These are phyloP conservation scores for Meyerozyma carpophila DNA, from an alignment of 1,139 yeast genomes.

Conservation along the genomic window DNA sequence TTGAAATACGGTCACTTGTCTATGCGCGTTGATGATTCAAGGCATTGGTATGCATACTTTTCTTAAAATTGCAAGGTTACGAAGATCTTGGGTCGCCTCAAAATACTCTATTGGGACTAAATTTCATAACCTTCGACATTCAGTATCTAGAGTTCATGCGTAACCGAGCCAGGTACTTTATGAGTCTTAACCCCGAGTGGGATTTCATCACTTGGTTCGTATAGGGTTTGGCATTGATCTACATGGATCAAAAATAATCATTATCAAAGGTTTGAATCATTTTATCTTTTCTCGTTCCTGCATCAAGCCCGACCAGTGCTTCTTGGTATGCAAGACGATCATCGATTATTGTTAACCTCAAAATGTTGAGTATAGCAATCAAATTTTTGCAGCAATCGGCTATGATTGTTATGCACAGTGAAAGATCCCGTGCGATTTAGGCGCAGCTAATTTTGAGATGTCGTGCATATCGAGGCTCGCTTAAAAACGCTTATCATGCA, in stretches of 20 bases:
- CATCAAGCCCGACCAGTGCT: too few relatives aligned
- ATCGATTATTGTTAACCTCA: too few relatives aligned
- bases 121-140: background rate
- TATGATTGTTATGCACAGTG: background rate
- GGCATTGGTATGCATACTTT: background rate
- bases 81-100: background rate
- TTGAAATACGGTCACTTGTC: background rate
- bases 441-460: background rate
- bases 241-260: too few relatives aligned
- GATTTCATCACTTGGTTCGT: too few relatives aligned
- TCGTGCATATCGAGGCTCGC: background rate
- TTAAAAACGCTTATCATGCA: background rate
- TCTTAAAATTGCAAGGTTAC: background rate
- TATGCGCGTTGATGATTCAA: background rate
- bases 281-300: too few relatives aligned
- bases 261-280: too few relatives aligned
- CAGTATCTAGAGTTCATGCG: background rate
- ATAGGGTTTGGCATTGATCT: too few relatives aligned
- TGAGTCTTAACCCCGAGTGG: too few relatives aligned
- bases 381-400: background rate
- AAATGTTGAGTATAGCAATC: background rate
- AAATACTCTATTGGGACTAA: background rate
- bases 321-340: too few relatives aligned
- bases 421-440: background rate
- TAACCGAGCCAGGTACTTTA: background rate